These are phyloP conservation scores for Millerozyma miso DNA, from an alignment of 805 yeast species.

Conservation along the genomic window DNA sequence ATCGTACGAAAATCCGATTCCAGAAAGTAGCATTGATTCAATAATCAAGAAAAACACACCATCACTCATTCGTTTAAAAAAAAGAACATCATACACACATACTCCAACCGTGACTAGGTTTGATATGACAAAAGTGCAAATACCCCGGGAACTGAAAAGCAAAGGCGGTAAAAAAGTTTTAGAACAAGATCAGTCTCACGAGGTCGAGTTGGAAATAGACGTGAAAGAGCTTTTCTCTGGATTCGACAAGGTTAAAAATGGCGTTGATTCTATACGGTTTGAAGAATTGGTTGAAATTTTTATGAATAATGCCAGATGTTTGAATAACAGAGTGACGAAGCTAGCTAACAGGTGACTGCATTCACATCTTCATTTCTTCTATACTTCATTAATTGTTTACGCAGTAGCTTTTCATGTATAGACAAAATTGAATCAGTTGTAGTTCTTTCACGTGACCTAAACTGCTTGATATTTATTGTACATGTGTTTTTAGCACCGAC, in stretches of 20 bases:
- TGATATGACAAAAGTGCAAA: conserved; percentile 61
- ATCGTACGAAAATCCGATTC: conserved; percentile 71
- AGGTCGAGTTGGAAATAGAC: conserved; percentile 41
- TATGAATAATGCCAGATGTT: conserved; percentile 40
- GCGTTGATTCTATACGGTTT: conserved; percentile 34
- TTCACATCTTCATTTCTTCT: background rate
- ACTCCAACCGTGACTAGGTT: conserved; percentile 68
- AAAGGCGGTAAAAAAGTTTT: conserved; percentile 33
- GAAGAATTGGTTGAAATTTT: conserved; percentile 45
- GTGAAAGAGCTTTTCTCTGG: conserved; percentile 36
- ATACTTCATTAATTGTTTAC: background rate
- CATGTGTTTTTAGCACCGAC: conserved; percentile 1
- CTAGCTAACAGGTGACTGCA: conserved; percentile 23
- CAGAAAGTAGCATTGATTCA: conserved; percentile 52
- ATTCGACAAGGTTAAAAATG: conserved; percentile 36
- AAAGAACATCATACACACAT: conserved; percentile 69
- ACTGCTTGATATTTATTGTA: background rate
- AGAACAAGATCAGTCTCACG: conserved; percentile 32
- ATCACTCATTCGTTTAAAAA: conserved; percentile 60
- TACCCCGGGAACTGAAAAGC: conserved; percentile 33
- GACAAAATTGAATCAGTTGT: background rate
- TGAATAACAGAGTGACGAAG: conserved; percentile 41
- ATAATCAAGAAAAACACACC: conserved; percentile 48
- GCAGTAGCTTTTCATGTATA: background rate
- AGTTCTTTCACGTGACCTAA: conserved; percentile 1